Evolutionary conservation across 257 asterid species (phyloP), one percentile per base, ranked within the genome.

Genomic region (Parsonsia alboflavescens): DNA sequence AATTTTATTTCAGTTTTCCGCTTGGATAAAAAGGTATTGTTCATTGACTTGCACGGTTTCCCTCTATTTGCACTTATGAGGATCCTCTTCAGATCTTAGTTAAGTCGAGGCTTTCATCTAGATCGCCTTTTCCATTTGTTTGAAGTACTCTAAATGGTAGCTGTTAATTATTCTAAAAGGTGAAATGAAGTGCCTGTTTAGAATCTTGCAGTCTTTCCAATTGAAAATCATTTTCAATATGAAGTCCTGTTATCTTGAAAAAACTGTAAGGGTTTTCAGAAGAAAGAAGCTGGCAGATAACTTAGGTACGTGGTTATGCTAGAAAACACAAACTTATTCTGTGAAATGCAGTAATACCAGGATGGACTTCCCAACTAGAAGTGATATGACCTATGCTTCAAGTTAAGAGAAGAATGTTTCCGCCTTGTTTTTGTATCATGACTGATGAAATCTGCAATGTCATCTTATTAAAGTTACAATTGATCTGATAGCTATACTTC

Each of bases 111-210:
- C 17, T 54, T 9, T 33, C 61, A 16, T 62, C 58, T 30, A 2
- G 36, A 76, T 49, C 70, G 41, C 64, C 26, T 26, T 73, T 59
- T 19, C n/a, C 78, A 54, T 64, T 26, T 16, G 36, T n/a, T 74
- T 63, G 64, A 6, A 50, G 9, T 2, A 28, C 12, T 36, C 28
- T 68, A 48, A 30, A 19, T 11, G 10, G 68, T n/a, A 8, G 11
- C 19, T 58, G 30, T 68, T 68, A 24, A 42, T 69, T 74, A 24
- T 11, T 58, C 33, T 19, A 19, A 6, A 65, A 10, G 24, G 16
- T 36, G 9, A 7, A 30, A 12, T 53, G 53, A 41, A 6, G 0
- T 16, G 1, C 42, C 11, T 49, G 46, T 61, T 63, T 33, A 48
- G 48, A 19, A 1, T 24, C 28, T 63, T 67, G 65, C 78, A 30